These are phyloP conservation scores for Metschnikowia lunata DNA, from an alignment of 805 yeast species.

Conservation along the genomic window DNA sequence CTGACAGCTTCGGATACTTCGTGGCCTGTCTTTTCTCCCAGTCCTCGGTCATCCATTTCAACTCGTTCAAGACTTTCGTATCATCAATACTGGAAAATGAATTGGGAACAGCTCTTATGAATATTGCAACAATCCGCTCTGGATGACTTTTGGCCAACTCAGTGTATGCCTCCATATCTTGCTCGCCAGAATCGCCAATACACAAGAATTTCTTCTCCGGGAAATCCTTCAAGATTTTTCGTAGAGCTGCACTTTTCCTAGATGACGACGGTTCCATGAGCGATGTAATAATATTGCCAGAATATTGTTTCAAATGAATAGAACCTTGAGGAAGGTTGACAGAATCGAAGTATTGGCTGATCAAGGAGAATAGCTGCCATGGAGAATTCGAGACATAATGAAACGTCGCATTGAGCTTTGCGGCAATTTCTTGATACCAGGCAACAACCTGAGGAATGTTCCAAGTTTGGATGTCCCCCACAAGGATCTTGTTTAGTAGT, in stretches of 20 bases:
- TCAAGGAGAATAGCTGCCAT: conserved; percentile 72
- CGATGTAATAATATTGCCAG: conserved; percentile 76
- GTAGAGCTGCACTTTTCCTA: conserved; percentile 65
- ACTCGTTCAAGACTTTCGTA: conserved; percentile 26
- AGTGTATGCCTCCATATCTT: conserved; percentile 87
- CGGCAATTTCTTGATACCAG: conserved; percentile 58
- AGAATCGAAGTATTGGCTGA: conserved; percentile 51
- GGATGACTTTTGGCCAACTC: conserved; percentile 64
- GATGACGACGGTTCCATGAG: conserved; percentile 84
- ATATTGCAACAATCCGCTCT: conserved; percentile 63
- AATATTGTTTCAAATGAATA: conserved; percentile 80
- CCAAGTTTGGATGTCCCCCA: conserved; percentile 63
- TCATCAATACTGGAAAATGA: conserved; percentile 60
- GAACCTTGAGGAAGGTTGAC: conserved; percentile 73
- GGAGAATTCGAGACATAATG: conserved; percentile 97
- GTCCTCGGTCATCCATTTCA: conserved; percentile 21
- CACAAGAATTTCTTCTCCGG: conserved; percentile 74
- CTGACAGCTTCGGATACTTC: conserved; percentile 2
- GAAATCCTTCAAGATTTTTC: conserved; percentile 64
- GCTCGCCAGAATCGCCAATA: conserved; percentile 95
- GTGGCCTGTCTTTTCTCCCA: conserved; percentile 11
- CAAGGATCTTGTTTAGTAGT: conserved; percentile 71
- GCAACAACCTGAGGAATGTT: conserved; percentile 66
- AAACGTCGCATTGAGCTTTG: conserved; percentile 49
- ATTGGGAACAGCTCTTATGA: conserved; percentile 69